phyloP scores from a whole-genome alignment of 345 rosid species.

The Ceriops tagal region DNA sequence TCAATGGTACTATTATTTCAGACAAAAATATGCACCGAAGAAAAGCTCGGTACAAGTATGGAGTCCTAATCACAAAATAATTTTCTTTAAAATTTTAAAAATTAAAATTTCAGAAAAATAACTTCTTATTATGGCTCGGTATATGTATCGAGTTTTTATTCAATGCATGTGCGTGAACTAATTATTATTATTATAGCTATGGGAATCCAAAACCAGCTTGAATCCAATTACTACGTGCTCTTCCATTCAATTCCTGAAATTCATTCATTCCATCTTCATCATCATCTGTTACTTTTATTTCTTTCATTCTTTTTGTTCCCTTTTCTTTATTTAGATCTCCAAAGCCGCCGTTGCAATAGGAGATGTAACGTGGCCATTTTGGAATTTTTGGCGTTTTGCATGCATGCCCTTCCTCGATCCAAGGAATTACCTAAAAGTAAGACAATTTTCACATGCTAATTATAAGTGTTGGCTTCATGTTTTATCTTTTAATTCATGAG shows the following conservation, averaged over 20 bases:
- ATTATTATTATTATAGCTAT: not conserved
- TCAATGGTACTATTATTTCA: not conserved
- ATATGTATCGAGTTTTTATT: too few species aligned
- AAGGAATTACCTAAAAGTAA: too few species aligned
- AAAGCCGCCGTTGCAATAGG: conserved; percentile 20
- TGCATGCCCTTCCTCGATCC: too few species aligned
- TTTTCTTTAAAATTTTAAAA: too few species aligned
- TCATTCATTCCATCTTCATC: too few species aligned
- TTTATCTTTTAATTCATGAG: not conserved
- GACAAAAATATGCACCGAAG: not conserved
- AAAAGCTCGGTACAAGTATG: too few species aligned
- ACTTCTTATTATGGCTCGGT: too few species aligned
- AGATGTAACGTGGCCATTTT: conserved; percentile 8
- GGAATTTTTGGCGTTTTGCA: conserved; percentile 12
- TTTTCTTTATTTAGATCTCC: conserved; percentile 14
- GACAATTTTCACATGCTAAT: too few species aligned
- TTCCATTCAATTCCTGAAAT: not conserved
- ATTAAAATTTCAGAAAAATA: too few species aligned
- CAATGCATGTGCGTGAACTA: too few species aligned
- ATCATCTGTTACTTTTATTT: not conserved
- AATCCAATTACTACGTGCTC: conserved; percentile 20
- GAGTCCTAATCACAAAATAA: too few species aligned
- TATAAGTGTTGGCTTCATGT: not conserved
- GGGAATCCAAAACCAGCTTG: conserved; percentile 24
- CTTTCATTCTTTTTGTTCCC: not conserved